Evolutionary conservation across 176 grass and related monocot species (phyloP).

Genomic region (Miscanthus lutarioriparius): DNA sequence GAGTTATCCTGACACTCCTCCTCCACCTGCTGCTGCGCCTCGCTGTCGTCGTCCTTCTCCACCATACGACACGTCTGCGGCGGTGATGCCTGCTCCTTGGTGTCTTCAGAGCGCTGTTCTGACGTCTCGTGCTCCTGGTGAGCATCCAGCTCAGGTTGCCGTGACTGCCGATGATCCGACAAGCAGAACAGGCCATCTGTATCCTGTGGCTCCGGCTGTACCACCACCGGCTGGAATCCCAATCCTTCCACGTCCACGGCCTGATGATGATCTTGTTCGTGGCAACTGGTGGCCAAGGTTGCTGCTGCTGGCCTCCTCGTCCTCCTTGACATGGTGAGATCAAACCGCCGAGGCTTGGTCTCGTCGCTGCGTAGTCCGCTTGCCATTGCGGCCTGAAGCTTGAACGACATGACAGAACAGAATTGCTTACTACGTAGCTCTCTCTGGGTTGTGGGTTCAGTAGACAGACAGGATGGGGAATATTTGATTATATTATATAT

Average conservation of each 20-base stretch:
- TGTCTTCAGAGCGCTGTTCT: background rate
- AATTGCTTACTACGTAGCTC: background rate
- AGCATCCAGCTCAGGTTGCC: background rate
- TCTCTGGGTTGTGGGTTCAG: background rate
- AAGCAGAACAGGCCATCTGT: background rate
- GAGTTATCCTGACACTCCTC: background rate
- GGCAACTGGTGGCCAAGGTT: background rate
- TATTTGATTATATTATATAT: background rate
- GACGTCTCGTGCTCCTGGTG: background rate
- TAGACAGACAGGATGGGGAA: background rate
- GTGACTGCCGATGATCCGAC: background rate
- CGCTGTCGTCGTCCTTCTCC: background rate
- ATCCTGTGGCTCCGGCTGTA: background rate
- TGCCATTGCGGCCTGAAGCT: constrained; percentile 17
- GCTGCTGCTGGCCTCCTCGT: background rate
- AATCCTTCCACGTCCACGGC: background rate
- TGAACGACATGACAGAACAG: background rate
- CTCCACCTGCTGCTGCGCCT: background rate
- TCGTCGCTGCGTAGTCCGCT: background rate
- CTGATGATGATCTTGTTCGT: background rate
- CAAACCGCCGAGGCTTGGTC: constrained; percentile 10
- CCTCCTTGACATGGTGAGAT: constrained; percentile 42
- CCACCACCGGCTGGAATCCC: background rate
- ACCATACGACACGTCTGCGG: too few relatives aligned
- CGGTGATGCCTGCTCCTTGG: background rate